These are phyloP conservation scores for Helotiales sp. DNA, from an alignment of 2,329 filamentous ascomycete genomes.

Conservation along the genomic window DNA sequence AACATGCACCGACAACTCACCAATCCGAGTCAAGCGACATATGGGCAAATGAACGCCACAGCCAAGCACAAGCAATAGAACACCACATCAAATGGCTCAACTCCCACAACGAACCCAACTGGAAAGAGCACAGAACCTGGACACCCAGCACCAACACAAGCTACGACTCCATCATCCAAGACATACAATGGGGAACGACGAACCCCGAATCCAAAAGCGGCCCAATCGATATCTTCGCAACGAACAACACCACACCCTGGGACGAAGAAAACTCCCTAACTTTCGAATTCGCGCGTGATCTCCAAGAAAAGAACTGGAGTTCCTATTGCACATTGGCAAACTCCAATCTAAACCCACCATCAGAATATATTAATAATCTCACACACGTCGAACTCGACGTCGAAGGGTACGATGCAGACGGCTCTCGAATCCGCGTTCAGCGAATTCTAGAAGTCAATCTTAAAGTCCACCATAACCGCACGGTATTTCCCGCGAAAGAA, in stretches of 20 bases:
- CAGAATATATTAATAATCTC: not conserved
- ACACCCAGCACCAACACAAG: not conserved
- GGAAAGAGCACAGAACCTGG: not conserved
- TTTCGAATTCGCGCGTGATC: not conserved
- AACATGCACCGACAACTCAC: not conserved
- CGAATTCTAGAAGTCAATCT: slow-evolving; percentile 8
- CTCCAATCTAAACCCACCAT: not conserved
- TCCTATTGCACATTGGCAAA: too few species aligned
- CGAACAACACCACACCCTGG: not conserved
- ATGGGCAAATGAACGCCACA: not conserved
- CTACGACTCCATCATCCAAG: not conserved
- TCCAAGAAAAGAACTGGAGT: not conserved
- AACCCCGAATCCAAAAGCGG: not conserved
- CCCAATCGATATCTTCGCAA: not conserved
- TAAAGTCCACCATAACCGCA: not conserved
- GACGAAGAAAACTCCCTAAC: not conserved
- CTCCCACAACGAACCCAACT: not conserved
- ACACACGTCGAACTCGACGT: slow-evolving; percentile 12
- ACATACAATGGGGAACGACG: not conserved
- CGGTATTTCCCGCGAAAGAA: not conserved
- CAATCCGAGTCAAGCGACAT: not conserved
- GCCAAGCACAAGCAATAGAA: not conserved
- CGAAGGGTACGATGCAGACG: slow-evolving; percentile 2
- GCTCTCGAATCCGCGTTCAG: slow-evolving; percentile 4
- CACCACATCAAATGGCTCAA: slow-evolving; percentile 1